A percentile compares a stretch with the other conserved stretches of the same genome.
phyloP scores from a whole-genome alignment of 371 early-diverging fungal genomes.

The Lichtheimia hyalospora region DNA sequence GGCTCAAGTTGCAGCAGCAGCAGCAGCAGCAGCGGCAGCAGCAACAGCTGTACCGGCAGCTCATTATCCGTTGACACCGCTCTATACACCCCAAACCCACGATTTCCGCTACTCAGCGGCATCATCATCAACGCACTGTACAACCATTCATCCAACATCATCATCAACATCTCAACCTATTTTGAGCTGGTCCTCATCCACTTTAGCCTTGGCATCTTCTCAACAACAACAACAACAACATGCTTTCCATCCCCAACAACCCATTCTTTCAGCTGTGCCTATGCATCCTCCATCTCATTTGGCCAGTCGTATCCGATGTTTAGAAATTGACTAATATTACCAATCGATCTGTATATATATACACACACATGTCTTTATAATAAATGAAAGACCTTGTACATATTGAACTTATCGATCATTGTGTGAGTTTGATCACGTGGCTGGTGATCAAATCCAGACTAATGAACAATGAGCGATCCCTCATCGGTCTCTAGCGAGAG shows the following conservation, averaged over 20 bases:
- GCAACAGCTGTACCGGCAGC: background rate
- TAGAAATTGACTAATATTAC: background rate
- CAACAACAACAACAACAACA: conserved; percentile 12
- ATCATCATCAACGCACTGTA: conserved; percentile 1
- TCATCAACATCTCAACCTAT: conserved; percentile 25
- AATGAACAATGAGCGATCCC: too few species aligned
- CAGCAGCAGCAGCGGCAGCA: background rate
- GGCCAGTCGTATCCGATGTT: background rate
- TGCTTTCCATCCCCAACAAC: conserved; percentile 7
- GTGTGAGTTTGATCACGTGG: too few species aligned
- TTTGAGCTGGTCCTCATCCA: conserved; percentile 47
- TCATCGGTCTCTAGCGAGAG: too few species aligned
- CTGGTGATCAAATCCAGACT: too few species aligned
- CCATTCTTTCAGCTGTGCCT: background rate
- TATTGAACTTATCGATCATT: too few species aligned
- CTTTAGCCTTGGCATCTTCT: conserved; percentile 17
- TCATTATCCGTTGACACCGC: conserved; percentile 15
- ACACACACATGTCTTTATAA: background rate
- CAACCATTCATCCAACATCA: conserved; percentile 1
- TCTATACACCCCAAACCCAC: conserved; percentile 6
- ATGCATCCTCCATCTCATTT: background rate
- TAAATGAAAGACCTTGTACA: too few species aligned
- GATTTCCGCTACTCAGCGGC: background rate
- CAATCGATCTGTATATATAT: background rate
- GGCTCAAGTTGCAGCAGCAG: background rate